Evolutionary conservation across 2,329 filamentous ascomycete species (phyloP), one percentile per base, ranked within the genome.

Genomic region (Apiospora saccharicola): DNA sequence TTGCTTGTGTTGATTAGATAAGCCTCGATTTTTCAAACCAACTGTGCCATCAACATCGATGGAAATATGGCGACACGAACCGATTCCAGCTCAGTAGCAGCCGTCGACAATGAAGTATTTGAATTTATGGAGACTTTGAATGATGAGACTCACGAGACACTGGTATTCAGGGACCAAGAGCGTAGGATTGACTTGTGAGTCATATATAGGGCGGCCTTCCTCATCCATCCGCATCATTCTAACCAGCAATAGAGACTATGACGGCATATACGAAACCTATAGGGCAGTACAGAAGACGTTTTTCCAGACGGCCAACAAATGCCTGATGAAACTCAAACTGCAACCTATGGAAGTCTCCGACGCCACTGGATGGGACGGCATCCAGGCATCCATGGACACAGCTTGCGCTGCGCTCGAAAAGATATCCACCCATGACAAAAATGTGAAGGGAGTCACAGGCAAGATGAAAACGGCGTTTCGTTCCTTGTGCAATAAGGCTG

Each of bases 401-500:
- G 30, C 70, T 49, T 71, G 57, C 26, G 47, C 30, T n/a, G 49
- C 43, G 2, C 57, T 71, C 3, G 57, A 71, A 19, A 49, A 49
- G 16, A 8, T 71, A 1, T 24, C 70, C 2, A 30, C n/a, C 3
- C 49, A 26, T 7, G 61, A 71, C n/a, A 37, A 53, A 26, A n/a
- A 68, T 3, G 1, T 30, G 12, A 43, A 26, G 41, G 70, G 70
- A 13, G 41, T 68, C 34, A 53, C 70, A 4, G 61, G 70, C 14
- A 71, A 68, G 19, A 13, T 26, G 24, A 71, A 68, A 8, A 43
- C 43, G 44, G 70, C 70, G 16, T 74, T 74, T n/a, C 69, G 71
- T 22, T 69, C 67, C 1, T 7, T 74, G 16, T 74, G 73, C 26
- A 57, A 73, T 10, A 72, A 69, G 44, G 73, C 72, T n/a, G 72